phyloP scores from a whole-genome alignment of 192 early-diverging fungal species.

The Coemansia sp. region DNA sequence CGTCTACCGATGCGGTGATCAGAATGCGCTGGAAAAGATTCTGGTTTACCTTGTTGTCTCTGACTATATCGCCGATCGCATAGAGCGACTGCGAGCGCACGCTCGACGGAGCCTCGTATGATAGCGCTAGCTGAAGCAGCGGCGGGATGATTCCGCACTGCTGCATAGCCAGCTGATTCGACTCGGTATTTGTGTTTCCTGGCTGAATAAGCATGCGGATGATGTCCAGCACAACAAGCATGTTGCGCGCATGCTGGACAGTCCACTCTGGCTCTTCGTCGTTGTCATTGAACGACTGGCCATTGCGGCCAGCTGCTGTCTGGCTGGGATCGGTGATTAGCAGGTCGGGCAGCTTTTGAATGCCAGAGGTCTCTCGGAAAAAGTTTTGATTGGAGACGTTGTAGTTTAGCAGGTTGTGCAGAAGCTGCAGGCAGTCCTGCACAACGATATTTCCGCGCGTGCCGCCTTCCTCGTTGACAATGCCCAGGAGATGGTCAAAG shows the following conservation, averaged over 20 bases:
- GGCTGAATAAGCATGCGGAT: constrained; percentile 86
- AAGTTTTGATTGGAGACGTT: constrained; percentile 99
- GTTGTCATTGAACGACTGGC: constrained; percentile 21
- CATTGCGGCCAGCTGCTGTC: constrained; percentile 40
- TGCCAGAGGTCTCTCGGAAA: constrained; percentile 94
- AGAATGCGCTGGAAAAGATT: constrained; percentile 69
- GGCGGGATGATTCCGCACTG: constrained; percentile 77
- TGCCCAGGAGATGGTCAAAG: constrained; percentile 86
- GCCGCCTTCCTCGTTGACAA: constrained; percentile 88
- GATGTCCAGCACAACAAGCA: constrained; percentile 82
- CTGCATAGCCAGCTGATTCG: constrained; percentile 89
- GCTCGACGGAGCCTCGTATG: constrained; percentile 68
- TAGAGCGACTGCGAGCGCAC: constrained; percentile 81
- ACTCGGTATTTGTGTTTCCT: constrained; percentile 78
- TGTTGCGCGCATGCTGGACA: constrained; percentile 85
- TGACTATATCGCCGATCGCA: constrained; percentile 80
- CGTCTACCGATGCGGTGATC: constrained; percentile 58
- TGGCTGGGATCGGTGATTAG: constrained; percentile 59
- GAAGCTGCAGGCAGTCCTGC: constrained; percentile 92
- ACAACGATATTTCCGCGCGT: constrained; percentile 89
- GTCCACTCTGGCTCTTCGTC: constrained; percentile 63
- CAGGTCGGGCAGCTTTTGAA: constrained; percentile 81
- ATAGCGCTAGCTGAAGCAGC: constrained; percentile 75
- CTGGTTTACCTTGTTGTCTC: constrained; percentile 73
- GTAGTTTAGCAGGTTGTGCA: constrained; percentile 88